Conservation (phyloP, 371 early-diverging fungal species). For the Mortierella sp. region DNA sequence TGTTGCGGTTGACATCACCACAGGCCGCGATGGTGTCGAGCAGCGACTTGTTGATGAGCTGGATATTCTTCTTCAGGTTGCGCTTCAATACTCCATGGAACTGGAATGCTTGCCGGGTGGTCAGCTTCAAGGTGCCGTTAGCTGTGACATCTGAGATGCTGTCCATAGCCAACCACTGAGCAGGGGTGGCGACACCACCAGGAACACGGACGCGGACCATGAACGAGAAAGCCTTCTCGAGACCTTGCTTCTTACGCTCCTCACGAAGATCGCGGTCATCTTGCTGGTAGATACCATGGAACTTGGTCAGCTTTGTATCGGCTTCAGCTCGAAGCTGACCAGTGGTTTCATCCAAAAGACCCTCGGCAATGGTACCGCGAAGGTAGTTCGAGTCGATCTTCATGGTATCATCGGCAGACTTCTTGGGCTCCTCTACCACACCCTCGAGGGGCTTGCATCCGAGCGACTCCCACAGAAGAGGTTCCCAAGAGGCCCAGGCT, state of each 20-base stretch:
- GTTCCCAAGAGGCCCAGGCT: slow-evolving; percentile 81
- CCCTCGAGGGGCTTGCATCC: slow-evolving; percentile 79
- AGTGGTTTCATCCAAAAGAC: slow-evolving; percentile 84
- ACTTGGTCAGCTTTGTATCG: slow-evolving; percentile 93
- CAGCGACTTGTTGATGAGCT: slow-evolving; percentile 87
- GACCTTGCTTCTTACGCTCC: slow-evolving; percentile 83
- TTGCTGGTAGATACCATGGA: slow-evolving; percentile 96
- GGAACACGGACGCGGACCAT: slow-evolving; percentile 96
- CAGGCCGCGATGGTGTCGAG: slow-evolving; percentile 95
- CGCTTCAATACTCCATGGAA: slow-evolving; percentile 94
- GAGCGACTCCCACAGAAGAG: slow-evolving; percentile 85
- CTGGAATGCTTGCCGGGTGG: slow-evolving; percentile 96
- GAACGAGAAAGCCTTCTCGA: slow-evolving; percentile 93
- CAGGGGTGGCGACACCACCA: slow-evolving; percentile 88
- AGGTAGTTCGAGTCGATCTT: slow-evolving; percentile 90
- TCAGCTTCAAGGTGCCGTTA: slow-evolving; percentile 91
- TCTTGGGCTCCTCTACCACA: slow-evolving; percentile 73
- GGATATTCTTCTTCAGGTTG: slow-evolving; percentile 87
- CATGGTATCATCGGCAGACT: slow-evolving; percentile 88
- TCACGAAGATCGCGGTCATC: slow-evolving; percentile 95
- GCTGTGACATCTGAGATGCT: slow-evolving; percentile 83
- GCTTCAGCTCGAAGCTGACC: slow-evolving; percentile 84
- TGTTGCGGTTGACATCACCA: slow-evolving; percentile 97
- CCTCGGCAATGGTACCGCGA: slow-evolving; percentile 91
- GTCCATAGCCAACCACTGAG: slow-evolving; percentile 94